Evolutionary conservation across 2,329 filamentous ascomycete genomes (phyloP).

Genomic region (Purpureocillium takamizusanense): DNA sequence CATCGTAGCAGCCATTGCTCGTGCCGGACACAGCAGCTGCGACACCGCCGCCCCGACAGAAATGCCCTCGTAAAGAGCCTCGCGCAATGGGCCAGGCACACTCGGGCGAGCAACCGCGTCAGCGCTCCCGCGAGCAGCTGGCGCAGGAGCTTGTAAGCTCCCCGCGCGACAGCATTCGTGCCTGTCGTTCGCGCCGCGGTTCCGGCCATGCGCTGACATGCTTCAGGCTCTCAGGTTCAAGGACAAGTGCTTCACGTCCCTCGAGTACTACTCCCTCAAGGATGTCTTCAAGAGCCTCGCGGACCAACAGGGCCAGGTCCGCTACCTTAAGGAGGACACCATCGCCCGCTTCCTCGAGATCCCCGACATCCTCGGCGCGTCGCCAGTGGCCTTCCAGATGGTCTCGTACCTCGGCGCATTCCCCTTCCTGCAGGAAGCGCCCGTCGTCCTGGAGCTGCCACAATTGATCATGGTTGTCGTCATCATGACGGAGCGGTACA

Average conservation of each 20-base stretch:
- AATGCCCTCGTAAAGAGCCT: constrained; percentile 12
- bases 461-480: constrained; percentile 64
- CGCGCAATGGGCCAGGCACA: constrained; percentile 42
- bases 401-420: constrained; percentile 64
- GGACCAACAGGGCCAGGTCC: constrained; percentile 51
- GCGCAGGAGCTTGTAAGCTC: constrained; percentile 39
- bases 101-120: constrained; percentile 34
- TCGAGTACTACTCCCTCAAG: constrained; percentile 66
- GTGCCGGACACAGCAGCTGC: not conserved
- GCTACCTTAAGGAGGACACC: constrained; percentile 60
- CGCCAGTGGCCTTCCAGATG: constrained; percentile 63
- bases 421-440: constrained; percentile 62
- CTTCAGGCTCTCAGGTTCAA: constrained; percentile 53
- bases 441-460: constrained; percentile 59
- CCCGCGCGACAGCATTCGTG: constrained; percentile 4
- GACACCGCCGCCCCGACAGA: constrained; percentile 1
- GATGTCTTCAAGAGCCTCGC: constrained; percentile 65
- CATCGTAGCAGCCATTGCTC: no score
- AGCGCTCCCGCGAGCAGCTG: constrained; percentile 42
- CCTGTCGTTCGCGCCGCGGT: not conserved
- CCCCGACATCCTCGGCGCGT: constrained; percentile 58
- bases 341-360: constrained; percentile 64
- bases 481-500: constrained; percentile 63
- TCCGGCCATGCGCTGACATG: not conserved
- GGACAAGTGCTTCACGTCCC: constrained; percentile 58